Evolutionary conservation across 257 asterid species (phyloP), one percentile per base, ranked within the genome.

Genomic region (Asclepias syriaca): DNA sequence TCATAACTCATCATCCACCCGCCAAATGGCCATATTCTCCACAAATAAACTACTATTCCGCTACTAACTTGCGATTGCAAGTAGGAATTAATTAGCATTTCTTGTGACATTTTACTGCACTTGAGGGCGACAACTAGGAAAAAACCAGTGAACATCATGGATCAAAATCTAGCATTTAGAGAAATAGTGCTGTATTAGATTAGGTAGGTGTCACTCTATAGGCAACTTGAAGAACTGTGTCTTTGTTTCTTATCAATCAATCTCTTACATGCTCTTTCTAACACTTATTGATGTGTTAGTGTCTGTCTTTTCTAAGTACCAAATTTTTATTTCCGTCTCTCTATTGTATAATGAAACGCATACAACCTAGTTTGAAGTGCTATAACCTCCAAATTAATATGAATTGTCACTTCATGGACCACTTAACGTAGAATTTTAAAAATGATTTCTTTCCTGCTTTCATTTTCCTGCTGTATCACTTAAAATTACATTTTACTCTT

Each of bases 191-290:
- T 10, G 18, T 39, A 34, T 55, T 70, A 13, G 76, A 71, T 64
- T 70, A 71, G 72, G 39, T 34, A 65, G 68, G 69, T 70, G 69
- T 65, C 76, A 34, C 21, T 76, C 72, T 55, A 11, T n/a, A 1
- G 19, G 51, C 49, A 60, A 13, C 3, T 6, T n/a, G 46, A 64
- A 59, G 46, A 64, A 59, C 24, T 37, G 68, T 12, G 37, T 59
- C 29, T 67, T 63, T 24, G 14, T 49, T 22, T 32, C 55, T 66
- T 19, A 43, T 45, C 3, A 37, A 24, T 56, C 59, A 37, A 24
- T 56, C 59, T 40, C 48, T 55, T 66, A 49, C 69, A 34, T 32
- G 68, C 56, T 59, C 48, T 67, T 67, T 29, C 56, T 22, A 65
- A 22, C 49, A 34, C 49, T 61, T 61, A 15, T 37, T 57, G 56